These are phyloP conservation scores for Trichoderma sp. DNA, from an alignment of 2,329 filamentous ascomycete genomes.

Conservation along the genomic window DNA sequence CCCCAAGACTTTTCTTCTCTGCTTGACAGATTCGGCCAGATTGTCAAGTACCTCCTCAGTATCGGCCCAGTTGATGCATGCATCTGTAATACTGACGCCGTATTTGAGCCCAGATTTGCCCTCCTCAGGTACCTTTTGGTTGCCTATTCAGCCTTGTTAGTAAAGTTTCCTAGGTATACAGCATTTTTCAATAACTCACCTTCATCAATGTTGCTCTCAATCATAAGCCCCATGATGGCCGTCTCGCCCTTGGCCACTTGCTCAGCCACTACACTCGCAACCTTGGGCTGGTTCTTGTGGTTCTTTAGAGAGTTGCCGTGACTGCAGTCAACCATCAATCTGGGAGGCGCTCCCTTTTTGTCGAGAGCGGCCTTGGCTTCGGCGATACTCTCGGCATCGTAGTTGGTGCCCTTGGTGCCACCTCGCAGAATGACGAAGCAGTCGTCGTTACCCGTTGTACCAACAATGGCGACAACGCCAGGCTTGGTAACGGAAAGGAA, in stretches of 20 bases:
- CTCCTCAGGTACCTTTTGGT: constrained; percentile 88
- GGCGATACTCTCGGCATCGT: constrained; percentile 80
- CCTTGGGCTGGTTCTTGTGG: constrained; percentile 96
- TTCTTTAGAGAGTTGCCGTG: constrained; percentile 96
- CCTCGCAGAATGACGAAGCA: constrained; percentile 96
- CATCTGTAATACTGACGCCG: constrained; percentile 95
- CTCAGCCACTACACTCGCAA: constrained; percentile 77
- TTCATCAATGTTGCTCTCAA: constrained; percentile 96
- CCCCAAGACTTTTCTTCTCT: constrained; percentile 60
- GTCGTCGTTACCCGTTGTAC: constrained; percentile 92
- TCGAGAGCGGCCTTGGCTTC: constrained; percentile 79
- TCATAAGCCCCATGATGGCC: constrained; percentile 96
- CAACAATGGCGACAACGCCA: constrained; percentile 91
- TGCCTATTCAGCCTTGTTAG: constrained; percentile 54
- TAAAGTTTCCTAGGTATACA: constrained; percentile 31
- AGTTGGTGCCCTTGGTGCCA: constrained; percentile 92
- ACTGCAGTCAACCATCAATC: constrained; percentile 97
- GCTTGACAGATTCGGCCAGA: constrained; percentile 79
- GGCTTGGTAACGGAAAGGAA: constrained; percentile 98
- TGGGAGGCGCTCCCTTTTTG: constrained; percentile 72
- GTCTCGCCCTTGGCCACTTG: constrained; percentile 85
- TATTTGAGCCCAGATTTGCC: constrained; percentile 85
- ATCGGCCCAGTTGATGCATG: constrained; percentile 93
- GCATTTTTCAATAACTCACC: constrained; percentile 53
- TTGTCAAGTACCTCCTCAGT: constrained; percentile 77